Conservation (phyloP, 345 rosid species). For the Lumnitzera littorea region DNA sequence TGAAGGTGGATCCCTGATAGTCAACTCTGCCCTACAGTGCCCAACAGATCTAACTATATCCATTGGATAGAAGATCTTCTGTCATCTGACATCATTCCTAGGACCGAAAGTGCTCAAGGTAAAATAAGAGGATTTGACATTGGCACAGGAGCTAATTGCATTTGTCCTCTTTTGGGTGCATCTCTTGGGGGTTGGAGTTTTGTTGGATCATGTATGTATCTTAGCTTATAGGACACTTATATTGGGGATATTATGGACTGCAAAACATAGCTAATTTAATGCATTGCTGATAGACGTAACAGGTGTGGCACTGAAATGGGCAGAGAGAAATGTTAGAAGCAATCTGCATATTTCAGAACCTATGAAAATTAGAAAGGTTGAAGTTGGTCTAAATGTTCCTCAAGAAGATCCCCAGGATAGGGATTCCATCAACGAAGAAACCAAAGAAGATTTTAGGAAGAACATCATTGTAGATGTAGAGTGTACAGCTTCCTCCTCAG, state of each 20-base stretch:
- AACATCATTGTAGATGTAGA: constrained; percentile 11
- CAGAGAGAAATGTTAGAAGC: constrained; percentile 60
- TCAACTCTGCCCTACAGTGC: constrained; percentile 92
- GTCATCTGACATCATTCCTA: constrained; percentile 47
- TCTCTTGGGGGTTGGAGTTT: constrained; percentile 79
- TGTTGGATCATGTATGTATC: constrained; percentile 59
- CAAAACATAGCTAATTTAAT: too few species aligned
- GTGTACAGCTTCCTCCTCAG: constrained; percentile 11
- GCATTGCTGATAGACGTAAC: constrained; percentile 56
- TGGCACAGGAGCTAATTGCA: constrained; percentile 93
- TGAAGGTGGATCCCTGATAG: constrained; percentile 96
- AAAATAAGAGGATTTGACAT: constrained; percentile 83
- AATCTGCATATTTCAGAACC: constrained; percentile 62
- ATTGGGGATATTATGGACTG: too few species aligned
- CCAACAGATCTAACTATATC: constrained; percentile 86
- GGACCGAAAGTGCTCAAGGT: constrained; percentile 12
- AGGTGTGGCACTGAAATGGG: constrained; percentile 85
- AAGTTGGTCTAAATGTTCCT: constrained; percentile 9
- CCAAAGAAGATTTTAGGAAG: constrained; percentile 8
- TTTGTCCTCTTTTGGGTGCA: constrained; percentile 90
- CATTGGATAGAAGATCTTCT: constrained; percentile 91
- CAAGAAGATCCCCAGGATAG: constrained; percentile 11
- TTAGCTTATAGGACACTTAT: neutral
- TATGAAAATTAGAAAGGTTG: constrained; percentile 63
- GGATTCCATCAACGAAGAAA: constrained; percentile 16